Evolutionary conservation across 2,329 filamentous ascomycete genomes (phyloP).

Genomic region (Colletotrichum sp.): DNA sequence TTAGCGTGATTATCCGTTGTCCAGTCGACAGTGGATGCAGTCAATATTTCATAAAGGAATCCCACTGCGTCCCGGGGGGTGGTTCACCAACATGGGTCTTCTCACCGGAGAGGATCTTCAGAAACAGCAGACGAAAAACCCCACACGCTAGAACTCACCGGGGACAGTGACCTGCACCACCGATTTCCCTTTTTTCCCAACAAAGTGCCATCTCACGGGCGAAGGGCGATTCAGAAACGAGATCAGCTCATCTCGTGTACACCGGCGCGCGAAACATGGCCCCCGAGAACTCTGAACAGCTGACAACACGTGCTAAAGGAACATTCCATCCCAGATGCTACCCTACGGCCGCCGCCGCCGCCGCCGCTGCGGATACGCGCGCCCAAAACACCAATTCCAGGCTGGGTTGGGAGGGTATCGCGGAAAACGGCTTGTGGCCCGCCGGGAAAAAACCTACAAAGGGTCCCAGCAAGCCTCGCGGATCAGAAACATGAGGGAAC

Average conservation of each 20-base stretch:
- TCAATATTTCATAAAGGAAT: background rate
- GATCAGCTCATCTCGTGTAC: background rate
- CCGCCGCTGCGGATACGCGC: background rate
- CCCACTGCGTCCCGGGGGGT: background rate
- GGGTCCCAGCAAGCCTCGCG: background rate
- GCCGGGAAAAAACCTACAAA: background rate
- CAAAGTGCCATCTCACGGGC: background rate
- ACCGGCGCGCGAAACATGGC: background rate
- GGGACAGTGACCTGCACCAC: background rate
- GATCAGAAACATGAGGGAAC: background rate
- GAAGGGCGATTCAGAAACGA: background rate
- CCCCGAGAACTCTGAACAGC: background rate
- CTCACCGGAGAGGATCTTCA: background rate
- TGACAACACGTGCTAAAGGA: background rate
- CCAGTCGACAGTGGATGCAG: conserved; percentile 8
- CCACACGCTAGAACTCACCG: conserved; percentile 1
- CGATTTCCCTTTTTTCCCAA: background rate
- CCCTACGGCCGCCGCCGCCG: background rate
- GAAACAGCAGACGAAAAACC: conserved; percentile 6
- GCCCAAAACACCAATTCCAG: background rate
- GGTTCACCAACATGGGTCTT: background rate
- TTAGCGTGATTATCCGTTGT: background rate
- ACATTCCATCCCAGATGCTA: background rate
- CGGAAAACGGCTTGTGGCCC: background rate
- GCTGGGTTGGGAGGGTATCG: background rate